Base-by-base conservation (phyloP, 2,329 filamentous ascomycete species). In the Achaetomium macrosporum region DNA sequence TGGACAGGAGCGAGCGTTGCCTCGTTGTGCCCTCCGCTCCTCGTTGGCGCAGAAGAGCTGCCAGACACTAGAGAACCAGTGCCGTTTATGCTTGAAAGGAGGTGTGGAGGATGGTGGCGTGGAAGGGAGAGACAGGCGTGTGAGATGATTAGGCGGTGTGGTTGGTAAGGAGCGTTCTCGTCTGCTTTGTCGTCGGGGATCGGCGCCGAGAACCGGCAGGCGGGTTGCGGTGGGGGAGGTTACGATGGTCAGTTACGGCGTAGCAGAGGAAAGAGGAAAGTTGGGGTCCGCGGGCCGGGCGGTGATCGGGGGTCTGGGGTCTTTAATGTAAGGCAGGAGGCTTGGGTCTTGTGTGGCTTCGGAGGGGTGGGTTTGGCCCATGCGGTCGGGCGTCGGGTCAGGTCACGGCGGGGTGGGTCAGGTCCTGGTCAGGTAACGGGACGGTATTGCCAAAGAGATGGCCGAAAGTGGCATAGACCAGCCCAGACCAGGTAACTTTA, bases 251-350 rank as follows among this genome's bases (percentile, higher is more conserved):
- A 25, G 17, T 13, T 20, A 44, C 46, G 42, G 48, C 42, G 49
- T 16, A 41, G 47, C 43, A 40, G 33, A 54, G 51, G 56, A 39
- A 47, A 48, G 31, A 29, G 39, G 50, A 55, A 45, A 53, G 50
- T 57, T 58, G 54, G 54, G 57, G 57, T 58, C 54, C 47, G 47
- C 51, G 51, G 54, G 50, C 44, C 49, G 47, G 50, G 57, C 46
- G 50, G 57, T 50, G 25, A 47, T 40, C 47, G 51, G 52, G 39
- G 42, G 39, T 35, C 41, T 58, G 54, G 44, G 15, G n/a, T 51
- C 13, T 31, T 17, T 15, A 7, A 15, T 11, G 36, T 8, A 44
- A 44, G 50, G 46, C 41, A 50, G 33, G 51, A 47, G 43, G 39
- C 50, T 25, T 4, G 10, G 33, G 35, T 50, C 45, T 37, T 50